Evolutionary conservation across 352 stramenopile genomes (phyloP).

Genomic region (Globisporangium alternatum): DNA sequence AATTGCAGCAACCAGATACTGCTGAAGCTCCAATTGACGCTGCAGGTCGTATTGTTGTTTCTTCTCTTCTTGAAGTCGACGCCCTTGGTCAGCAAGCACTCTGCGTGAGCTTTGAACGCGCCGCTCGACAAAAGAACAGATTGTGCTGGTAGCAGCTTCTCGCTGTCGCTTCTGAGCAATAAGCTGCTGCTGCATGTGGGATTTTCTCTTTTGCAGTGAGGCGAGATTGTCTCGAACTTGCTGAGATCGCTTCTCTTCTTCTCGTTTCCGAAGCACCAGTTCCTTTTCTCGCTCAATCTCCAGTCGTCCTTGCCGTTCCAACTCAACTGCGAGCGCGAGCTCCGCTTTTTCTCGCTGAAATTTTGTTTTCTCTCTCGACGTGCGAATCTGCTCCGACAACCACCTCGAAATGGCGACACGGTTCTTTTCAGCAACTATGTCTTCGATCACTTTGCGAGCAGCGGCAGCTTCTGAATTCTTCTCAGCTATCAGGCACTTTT

Average conservation of each 20-base stretch:
- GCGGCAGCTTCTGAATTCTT: conserved; percentile 22
- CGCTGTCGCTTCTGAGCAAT: conserved; percentile 18
- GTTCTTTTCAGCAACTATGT: conserved; percentile 23
- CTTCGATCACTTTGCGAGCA: conserved; percentile 11
- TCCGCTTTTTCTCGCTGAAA: background rate
- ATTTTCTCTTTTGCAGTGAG: conserved; percentile 12
- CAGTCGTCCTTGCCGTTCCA: conserved; percentile 3
- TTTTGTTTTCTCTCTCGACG: background rate
- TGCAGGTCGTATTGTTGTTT: conserved; percentile 18
- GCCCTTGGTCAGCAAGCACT: conserved; percentile 16
- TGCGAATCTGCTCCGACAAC: conserved; percentile 28
- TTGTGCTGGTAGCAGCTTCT: conserved; percentile 8
- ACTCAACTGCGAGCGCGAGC: background rate
- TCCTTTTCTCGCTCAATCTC: conserved; percentile 10
- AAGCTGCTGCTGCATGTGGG: conserved; percentile 15
- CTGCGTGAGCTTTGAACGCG: conserved; percentile 21
- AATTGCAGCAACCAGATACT: conserved; percentile 31
- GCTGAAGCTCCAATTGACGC: conserved; percentile 23
- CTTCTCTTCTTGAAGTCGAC: conserved; percentile 20
- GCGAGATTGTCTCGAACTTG: conserved; percentile 15
- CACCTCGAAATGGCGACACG: conserved; percentile 31
- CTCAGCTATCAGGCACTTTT: conserved; percentile 18
- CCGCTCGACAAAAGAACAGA: conserved; percentile 22
- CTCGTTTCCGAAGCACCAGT: conserved; percentile 1
- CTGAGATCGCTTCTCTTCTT: conserved; percentile 10